Percentiles rank a stretch among this genome's conserved stretches.
Evolutionary conservation across 371 early-diverging fungal species (phyloP).

Genomic region (Actinomortierella wolfii): DNA sequence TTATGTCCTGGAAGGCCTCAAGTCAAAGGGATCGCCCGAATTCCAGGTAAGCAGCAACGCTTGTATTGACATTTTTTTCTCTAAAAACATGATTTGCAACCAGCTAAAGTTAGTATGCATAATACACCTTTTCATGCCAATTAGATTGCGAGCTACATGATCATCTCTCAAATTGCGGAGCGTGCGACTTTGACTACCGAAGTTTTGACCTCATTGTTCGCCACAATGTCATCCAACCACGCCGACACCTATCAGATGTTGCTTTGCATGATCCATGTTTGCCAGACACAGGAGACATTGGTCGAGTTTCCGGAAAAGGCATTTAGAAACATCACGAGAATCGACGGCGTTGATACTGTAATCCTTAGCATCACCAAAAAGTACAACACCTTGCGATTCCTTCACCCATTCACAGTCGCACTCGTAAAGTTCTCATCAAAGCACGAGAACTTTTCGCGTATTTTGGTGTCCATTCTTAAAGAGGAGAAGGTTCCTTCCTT

Average conservation of each 20-base stretch:
- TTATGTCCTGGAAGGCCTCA: conserved; percentile 58
- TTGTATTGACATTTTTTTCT: no score
- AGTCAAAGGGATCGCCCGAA: conserved; percentile 52
- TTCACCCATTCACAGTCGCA: conserved; percentile 50
- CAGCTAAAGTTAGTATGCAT: no score
- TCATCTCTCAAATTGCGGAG: conserved; percentile 66
- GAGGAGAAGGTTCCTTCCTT: conserved; percentile 51
- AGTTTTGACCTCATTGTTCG: conserved; percentile 53
- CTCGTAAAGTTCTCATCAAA: conserved; percentile 30
- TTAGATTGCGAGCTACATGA: conserved; percentile 68
- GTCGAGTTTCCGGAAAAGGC: conserved; percentile 51
- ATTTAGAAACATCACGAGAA: conserved; percentile 41
- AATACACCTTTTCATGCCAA: neutral
- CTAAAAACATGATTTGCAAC: no score
- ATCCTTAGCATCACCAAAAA: conserved; percentile 53
- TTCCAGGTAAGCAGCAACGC: conserved; percentile 45
- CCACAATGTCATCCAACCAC: conserved; percentile 50
- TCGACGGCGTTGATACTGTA: conserved; percentile 30
- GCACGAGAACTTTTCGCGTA: conserved; percentile 31
- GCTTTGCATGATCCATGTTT: conserved; percentile 68
- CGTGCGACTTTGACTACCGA: conserved; percentile 54
- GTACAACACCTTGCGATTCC: conserved; percentile 60
- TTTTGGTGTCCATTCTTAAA: conserved; percentile 51
- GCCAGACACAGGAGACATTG: conserved; percentile 65
- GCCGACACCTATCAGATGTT: conserved; percentile 50